phyloP scores from a whole-genome alignment of 1,284 basidiomycete genomes.

The Psilocybe mexicana region DNA sequence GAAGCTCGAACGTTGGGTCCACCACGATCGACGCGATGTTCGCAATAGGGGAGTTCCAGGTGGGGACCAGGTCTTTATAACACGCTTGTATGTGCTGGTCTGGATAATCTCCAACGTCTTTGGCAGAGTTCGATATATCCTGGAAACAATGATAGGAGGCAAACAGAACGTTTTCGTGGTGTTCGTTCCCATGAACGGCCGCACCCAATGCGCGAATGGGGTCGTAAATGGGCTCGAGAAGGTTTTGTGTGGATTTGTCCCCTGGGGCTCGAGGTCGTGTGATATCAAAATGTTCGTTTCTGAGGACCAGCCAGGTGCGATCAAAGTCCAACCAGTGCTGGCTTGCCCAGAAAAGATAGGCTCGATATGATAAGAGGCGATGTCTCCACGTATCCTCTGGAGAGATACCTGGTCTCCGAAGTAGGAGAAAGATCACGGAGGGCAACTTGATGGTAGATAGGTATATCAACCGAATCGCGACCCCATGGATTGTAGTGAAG shows the following conservation, averaged over 20 bases:
- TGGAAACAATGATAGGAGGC: constrained; percentile 19
- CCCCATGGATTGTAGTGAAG: constrained; percentile 8
- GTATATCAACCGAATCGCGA: constrained; percentile 1
- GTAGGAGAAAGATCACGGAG: background rate
- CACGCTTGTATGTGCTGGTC: constrained; percentile 16
- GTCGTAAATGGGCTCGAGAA: constrained; percentile 15
- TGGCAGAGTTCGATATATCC: constrained; percentile 9
- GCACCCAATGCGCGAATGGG: constrained; percentile 8
- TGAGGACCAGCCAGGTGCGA: constrained; percentile 17
- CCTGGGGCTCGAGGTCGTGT: constrained; percentile 4
- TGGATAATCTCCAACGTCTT: constrained; percentile 12
- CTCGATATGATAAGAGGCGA: constrained; percentile 15
- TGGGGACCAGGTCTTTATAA: constrained; percentile 15
- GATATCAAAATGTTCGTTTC: constrained; percentile 21
- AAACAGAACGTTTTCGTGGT: constrained; percentile 11
- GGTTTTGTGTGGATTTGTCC: constrained; percentile 3
- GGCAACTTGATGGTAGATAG: background rate
- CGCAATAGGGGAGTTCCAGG: constrained; percentile 18
- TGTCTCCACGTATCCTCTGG: constrained; percentile 12
- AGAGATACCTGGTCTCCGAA: background rate
- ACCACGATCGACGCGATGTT: constrained; percentile 16
- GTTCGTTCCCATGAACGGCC: constrained; percentile 12
- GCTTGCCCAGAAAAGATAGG: constrained; percentile 19
- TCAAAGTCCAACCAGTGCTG: constrained; percentile 18
- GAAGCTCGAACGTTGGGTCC: constrained; percentile 5